phyloP scores from a whole-genome alignment of 306 rosid genomes.

The Heteromeles arbutifolia region DNA sequence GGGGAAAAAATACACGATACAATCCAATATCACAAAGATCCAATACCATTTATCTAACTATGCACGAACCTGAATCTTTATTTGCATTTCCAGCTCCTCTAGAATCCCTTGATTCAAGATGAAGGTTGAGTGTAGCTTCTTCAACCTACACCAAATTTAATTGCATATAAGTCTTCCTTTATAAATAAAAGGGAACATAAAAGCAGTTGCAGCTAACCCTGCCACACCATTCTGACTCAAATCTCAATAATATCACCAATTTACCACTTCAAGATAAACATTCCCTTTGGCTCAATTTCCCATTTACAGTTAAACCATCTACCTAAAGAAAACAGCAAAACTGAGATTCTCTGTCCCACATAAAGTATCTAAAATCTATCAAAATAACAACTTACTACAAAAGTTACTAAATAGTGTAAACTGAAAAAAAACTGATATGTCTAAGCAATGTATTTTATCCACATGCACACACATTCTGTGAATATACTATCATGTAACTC shows the following conservation, averaged over 20 bases:
- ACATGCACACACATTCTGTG: not conserved
- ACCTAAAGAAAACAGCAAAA: constrained; percentile 40
- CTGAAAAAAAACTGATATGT: not conserved
- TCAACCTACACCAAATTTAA: constrained; percentile 42
- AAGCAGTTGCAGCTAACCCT: too few species aligned
- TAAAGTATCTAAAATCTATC: constrained; percentile 20
- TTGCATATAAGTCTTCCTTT: too few species aligned
- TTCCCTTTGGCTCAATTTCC: constrained; percentile 28
- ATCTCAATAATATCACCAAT: constrained; percentile 31
- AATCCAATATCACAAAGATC: not conserved
- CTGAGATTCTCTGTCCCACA: constrained; percentile 25
- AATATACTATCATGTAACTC: not conserved
- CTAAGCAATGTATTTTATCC: not conserved
- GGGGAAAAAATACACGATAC: not conserved
- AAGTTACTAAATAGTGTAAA: not conserved
- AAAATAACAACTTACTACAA: constrained; percentile 9
- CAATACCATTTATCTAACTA: not conserved
- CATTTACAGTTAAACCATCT: constrained; percentile 8
- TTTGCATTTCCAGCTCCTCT: constrained; percentile 32
- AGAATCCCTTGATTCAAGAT: constrained; percentile 33
- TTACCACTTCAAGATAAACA: constrained; percentile 40
- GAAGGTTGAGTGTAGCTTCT: constrained; percentile 42
- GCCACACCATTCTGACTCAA: constrained; percentile 47
- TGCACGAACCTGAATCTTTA: constrained; percentile 46
- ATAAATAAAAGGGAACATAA: too few species aligned